Base-by-base conservation (phyloP, 805 yeast species). In the Metschnikowia vanudenii region DNA sequence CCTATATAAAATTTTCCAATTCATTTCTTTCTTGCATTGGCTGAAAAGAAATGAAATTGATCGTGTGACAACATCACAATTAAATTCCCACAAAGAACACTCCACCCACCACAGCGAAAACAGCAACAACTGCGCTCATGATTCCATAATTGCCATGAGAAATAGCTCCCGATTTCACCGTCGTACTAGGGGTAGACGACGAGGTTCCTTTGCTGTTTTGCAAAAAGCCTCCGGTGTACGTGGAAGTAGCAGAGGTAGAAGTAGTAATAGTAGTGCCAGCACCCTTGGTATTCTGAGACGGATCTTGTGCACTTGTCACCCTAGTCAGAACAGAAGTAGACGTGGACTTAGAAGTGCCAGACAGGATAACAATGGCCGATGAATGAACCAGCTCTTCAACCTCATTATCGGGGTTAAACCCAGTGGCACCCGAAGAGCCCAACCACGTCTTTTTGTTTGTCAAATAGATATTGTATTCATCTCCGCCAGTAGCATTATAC, bases 391-490 rank as follows among this genome's bases (percentile, higher is more conserved):
- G 50, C 36, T 53, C 53, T 11, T 50, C 53, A 9, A 33, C 49
- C 6, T 62, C 66, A 47, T 69, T 65, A 41, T 75, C 71, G 14
- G 82, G 81, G 56, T 87, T 76, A 40, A 80, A 68, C 10, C 97
- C 97, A 24, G 83, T 71, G 26, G 82, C 87, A 26, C 76, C 81
- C n/a, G 64, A 59, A 36, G 79, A 73, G 12, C 80, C 85, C 49
- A 90, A 67, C 58, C 76, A 67, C 4, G 90, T 79, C 56, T 71
- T 70, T 41, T 81, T 79, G 60, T 84, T 80, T 16, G 91, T 79
- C 58, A 90, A 73, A 58, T 72, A 73, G 38, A 91, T 70, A 47
- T 68, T 55, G 2, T 52, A 43, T 12, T 51, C 54, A 41, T 54
- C 33, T 38, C 74, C 77, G 37, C 73, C 70, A n/a, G 77, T 68